Percentiles rank a stretch among this genome's conserved stretches.
phyloP scores from a whole-genome alignment of 73 alveolate species.

The Paramecium octaurelia region DNA sequence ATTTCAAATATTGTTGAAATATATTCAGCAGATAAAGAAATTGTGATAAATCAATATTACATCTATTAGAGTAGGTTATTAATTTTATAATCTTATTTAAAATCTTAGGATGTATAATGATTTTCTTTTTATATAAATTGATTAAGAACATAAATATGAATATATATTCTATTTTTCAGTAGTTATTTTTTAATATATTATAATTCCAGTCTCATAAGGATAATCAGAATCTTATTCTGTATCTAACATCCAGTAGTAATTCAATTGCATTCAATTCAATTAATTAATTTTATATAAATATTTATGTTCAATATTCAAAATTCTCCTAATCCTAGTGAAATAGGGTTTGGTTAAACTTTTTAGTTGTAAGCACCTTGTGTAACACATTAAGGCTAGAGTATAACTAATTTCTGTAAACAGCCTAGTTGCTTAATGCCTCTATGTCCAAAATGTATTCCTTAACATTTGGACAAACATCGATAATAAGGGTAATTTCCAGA shows the following conservation, averaged over 20 bases:
- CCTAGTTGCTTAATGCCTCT: conserved; percentile 56
- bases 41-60: too few relatives aligned
- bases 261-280: not conserved
- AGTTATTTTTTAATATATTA: not conserved
- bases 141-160: too few relatives aligned
- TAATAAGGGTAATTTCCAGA: conserved; percentile 51
- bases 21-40: too few relatives aligned
- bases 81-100: not conserved
- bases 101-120: not conserved
- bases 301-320: not conserved
- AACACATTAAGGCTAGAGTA: conserved; percentile 28
- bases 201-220: not conserved
- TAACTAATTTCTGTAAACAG: conserved; percentile 57
- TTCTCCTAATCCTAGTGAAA: conserved; percentile 3
- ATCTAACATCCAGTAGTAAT: not conserved
- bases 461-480: conserved; percentile 37
- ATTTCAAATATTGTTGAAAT: too few relatives aligned
- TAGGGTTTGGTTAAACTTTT: not conserved
- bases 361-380: conserved; percentile 42
- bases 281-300: not conserved
- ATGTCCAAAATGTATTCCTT: conserved; percentile 57
- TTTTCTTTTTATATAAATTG: not conserved
- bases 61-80: not conserved
- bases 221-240: not conserved
- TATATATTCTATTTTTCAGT: not conserved